Conservation (phyloP, 2,329 filamentous ascomycete species). For the Aspergillus sp. region DNA sequence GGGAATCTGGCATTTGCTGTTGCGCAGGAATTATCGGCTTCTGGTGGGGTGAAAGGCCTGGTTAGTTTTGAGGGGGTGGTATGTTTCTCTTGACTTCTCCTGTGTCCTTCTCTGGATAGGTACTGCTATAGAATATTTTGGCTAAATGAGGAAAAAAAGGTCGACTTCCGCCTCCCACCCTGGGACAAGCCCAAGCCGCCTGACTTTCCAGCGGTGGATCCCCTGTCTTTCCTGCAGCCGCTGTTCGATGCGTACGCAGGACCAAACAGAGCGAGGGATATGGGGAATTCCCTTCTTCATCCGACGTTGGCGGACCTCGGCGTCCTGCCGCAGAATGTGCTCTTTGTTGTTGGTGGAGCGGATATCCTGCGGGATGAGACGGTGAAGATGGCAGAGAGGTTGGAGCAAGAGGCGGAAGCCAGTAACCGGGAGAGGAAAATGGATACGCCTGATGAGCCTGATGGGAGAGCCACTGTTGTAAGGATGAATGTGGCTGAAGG, state of each 20-base stretch:
- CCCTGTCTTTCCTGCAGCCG: conserved; percentile 38
- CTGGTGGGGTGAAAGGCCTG: conserved; percentile 35
- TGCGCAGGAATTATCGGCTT: conserved; percentile 23
- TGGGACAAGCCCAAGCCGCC: conserved; percentile 41
- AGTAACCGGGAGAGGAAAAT: background rate
- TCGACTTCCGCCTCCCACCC: conserved; percentile 43
- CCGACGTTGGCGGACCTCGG: conserved; percentile 10
- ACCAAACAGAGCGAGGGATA: conserved; percentile 9
- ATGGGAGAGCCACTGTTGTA: background rate
- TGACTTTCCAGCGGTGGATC: conserved; percentile 39
- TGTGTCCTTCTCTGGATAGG: too few relatives aligned
- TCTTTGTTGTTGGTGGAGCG: conserved; percentile 8
- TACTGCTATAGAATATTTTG: too few relatives aligned
- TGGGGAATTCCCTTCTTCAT: conserved; percentile 6
- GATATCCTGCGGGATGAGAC: conserved; percentile 13
- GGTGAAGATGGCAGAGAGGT: background rate
- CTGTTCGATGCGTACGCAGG: conserved; percentile 48
- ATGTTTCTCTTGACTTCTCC: background rate
- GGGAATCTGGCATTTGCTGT: conserved; percentile 45
- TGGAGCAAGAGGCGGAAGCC: conserved; percentile 7
- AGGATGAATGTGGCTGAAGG: background rate
- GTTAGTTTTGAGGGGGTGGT: conserved; percentile 43
- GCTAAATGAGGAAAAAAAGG: conserved; percentile 9
- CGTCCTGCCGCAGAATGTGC: conserved; percentile 10
- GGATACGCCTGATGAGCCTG: background rate